Percentiles rank a stretch among this genome's conserved stretches.
These are phyloP conservation scores for Aspergillus sp. DNA, from an alignment of 2,329 filamentous ascomycete species.

Conservation along the genomic window DNA sequence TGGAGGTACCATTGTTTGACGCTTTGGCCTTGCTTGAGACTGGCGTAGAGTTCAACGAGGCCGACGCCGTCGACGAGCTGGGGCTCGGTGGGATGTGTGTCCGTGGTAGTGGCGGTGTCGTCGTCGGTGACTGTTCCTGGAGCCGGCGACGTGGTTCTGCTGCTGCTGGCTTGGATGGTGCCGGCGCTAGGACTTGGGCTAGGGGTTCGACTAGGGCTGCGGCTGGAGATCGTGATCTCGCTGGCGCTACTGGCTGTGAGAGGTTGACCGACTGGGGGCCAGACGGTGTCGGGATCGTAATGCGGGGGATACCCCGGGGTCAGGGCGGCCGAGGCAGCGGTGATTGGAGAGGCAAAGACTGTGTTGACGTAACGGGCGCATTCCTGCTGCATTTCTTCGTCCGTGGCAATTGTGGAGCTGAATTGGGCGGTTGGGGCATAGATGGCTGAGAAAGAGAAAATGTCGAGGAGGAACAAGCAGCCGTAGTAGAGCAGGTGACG, in stretches of 20 bases:
- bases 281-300: slow-evolving; percentile 42
- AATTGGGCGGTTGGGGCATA: slow-evolving; percentile 83
- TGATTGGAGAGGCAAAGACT: slow-evolving; percentile 39
- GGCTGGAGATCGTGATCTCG: slow-evolving; percentile 17
- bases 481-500: slow-evolving; percentile 92
- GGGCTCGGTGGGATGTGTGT: slow-evolving; percentile 12
- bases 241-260: slow-evolving; percentile 15
- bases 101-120: background rate
- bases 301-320: slow-evolving; percentile 16
- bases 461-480: slow-evolving; percentile 84
- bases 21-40: slow-evolving; percentile 79
- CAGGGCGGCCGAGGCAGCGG: slow-evolving; percentile 22
- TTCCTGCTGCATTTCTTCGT: slow-evolving; percentile 79
- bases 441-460: slow-evolving; percentile 90
- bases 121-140: slow-evolving; percentile 5
- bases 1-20: slow-evolving; percentile 83
- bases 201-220: slow-evolving; percentile 14
- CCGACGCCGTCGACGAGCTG: slow-evolving; percentile 45
- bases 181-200: slow-evolving; percentile 14
- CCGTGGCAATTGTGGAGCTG: slow-evolving; percentile 70
- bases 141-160: slow-evolving; percentile 16
- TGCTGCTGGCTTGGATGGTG: slow-evolving; percentile 12
- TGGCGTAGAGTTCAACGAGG: slow-evolving; percentile 80
- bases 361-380: slow-evolving; percentile 80
- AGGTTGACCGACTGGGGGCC: slow-evolving; percentile 43